Conservation (phyloP, 768 basidiomycete genomes). For the Rhizopogon sp. region DNA sequence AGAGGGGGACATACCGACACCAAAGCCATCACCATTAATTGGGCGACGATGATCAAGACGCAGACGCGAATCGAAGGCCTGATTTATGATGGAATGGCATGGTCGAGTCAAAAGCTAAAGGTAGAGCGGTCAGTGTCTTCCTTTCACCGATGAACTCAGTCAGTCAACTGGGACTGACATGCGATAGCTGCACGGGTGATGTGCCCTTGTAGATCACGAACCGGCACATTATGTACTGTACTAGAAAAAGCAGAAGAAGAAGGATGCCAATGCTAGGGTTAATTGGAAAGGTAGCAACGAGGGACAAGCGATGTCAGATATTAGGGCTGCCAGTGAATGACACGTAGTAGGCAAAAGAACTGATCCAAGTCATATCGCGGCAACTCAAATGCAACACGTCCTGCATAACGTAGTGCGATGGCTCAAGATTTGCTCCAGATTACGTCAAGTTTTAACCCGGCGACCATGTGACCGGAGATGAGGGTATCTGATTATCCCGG, state of each 20-base stretch:
- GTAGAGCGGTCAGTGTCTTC: background rate
- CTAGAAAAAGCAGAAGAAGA: background rate
- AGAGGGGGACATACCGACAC: constrained; percentile 61
- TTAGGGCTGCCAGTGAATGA: background rate
- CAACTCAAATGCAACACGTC: background rate
- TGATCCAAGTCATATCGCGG: constrained; percentile 8
- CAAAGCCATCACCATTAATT: constrained; percentile 96
- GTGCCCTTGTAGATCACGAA: constrained; percentile 96
- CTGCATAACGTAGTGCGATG: background rate
- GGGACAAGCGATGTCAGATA: background rate
- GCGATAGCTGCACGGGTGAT: constrained; percentile 86
- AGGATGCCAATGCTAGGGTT: too few relatives aligned
- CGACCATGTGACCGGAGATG: background rate
- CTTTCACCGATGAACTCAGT: background rate
- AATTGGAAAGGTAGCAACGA: background rate
- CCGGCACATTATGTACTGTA: constrained; percentile 58
- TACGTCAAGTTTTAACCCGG: constrained; percentile 11
- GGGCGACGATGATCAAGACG: constrained; percentile 76
- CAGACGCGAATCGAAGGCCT: constrained; percentile 92
- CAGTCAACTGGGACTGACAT: constrained; percentile 40
- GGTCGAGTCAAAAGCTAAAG: constrained; percentile 84
- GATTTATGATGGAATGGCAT: constrained; percentile 94
- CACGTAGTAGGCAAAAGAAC: background rate
- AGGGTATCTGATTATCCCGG: too few relatives aligned
- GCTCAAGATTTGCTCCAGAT: constrained; percentile 11